Percentiles rank a stretch among this genome's conserved stretches.
phyloP scores from a whole-genome alignment of 176 grass and related monocot species.

The Oryza longistaminata region DNA sequence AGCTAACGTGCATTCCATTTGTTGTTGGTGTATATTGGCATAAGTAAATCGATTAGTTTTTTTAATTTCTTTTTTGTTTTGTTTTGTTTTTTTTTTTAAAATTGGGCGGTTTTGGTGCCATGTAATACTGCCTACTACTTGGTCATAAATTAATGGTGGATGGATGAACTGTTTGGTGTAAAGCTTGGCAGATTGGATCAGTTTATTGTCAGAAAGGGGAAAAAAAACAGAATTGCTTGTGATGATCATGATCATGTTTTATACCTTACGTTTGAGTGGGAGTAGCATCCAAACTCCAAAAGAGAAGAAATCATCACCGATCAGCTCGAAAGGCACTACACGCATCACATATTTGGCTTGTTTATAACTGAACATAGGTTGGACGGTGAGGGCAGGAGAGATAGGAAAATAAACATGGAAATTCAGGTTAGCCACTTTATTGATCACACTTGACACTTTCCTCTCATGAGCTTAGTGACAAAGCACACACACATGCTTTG shows the following conservation, averaged over 20 bases:
- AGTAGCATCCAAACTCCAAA: background rate
- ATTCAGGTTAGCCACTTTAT: background rate
- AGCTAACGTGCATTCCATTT: conserved; percentile 9
- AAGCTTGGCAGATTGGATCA: background rate
- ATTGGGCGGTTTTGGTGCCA: background rate
- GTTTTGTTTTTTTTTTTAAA: background rate
- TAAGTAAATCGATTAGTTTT: conserved; percentile 11
- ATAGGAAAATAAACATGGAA: background rate
- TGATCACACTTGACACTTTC: background rate
- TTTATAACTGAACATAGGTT: background rate
- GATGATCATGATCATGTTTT: background rate
- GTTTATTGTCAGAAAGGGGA: background rate
- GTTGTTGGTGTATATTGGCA: conserved; percentile 34
- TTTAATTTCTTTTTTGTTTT: background rate
- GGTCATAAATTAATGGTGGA: background rate
- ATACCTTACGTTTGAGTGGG: background rate
- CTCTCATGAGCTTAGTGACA: background rate
- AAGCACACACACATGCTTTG: background rate
- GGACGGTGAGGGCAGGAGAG: background rate
- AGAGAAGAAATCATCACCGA: background rate
- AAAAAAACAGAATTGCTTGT: background rate
- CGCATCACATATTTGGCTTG: background rate
- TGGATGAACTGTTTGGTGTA: background rate
- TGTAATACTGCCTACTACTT: background rate
- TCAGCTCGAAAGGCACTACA: background rate